Evolutionary conservation across 768 basidiomycete species (phyloP).

Genomic region (Tulasnella calospora): DNA sequence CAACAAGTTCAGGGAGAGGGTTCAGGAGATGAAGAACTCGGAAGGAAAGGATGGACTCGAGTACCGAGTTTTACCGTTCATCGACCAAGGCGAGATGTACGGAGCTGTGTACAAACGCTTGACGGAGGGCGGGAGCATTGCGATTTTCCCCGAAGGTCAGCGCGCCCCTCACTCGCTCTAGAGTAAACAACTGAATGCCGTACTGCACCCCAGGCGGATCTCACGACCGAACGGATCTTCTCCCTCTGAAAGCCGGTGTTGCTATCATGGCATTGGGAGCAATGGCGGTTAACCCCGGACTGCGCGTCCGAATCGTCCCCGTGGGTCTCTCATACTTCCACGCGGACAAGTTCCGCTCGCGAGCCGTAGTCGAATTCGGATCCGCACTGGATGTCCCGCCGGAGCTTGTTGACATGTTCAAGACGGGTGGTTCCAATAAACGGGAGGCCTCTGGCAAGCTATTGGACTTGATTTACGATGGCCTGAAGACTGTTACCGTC

Average conservation of each 20-base stretch:
- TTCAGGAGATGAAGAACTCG: constrained; percentile 50
- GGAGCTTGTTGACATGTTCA: constrained; percentile 85
- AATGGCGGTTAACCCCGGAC: constrained; percentile 82
- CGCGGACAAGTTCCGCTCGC: constrained; percentile 82
- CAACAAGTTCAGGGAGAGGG: constrained; percentile 58
- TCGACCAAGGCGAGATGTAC: constrained; percentile 95
- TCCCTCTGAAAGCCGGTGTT: constrained; percentile 96
- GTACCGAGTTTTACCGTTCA: constrained; percentile 79
- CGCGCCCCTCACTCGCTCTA: not conserved
- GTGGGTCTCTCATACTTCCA: constrained; percentile 65
- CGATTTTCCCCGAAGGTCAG: constrained; percentile 96
- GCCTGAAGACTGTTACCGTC: constrained; percentile 91
- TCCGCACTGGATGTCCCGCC: constrained; percentile 84
- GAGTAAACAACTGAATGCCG: not conserved
- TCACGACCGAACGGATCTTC: constrained; percentile 92
- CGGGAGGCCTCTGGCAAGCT: constrained; percentile 85
- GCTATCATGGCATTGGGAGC: constrained; percentile 97
- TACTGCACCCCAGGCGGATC: constrained; percentile 66
- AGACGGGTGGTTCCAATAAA: constrained; percentile 80
- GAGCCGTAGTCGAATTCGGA: constrained; percentile 97
- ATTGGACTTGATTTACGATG: constrained; percentile 86
- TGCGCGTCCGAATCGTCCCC: constrained; percentile 83
- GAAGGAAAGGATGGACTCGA: constrained; percentile 59
- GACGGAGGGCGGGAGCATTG: constrained; percentile 82
- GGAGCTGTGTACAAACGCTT: constrained; percentile 83